phyloP scores from a whole-genome alignment of 768 basidiomycete genomes.

The Boletellus ananas region DNA sequence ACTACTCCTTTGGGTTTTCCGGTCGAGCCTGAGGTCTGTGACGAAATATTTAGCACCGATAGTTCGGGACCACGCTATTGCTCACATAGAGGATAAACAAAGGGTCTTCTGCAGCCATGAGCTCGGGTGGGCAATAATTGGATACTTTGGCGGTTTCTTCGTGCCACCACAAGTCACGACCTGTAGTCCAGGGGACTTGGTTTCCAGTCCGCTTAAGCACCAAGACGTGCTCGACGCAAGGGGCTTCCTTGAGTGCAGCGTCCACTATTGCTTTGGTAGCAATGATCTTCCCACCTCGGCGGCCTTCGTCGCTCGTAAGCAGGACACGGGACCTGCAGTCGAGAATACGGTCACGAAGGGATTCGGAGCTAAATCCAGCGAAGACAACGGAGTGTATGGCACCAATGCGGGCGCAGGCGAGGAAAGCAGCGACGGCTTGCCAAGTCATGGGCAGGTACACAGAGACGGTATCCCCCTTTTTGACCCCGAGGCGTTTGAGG shows the following conservation, averaged over 20 bases:
- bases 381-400: constrained; percentile 97
- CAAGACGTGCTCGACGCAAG: constrained; percentile 83
- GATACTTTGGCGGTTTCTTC: constrained; percentile 84
- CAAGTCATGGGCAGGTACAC: constrained; percentile 92
- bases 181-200: constrained; percentile 73
- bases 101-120: constrained; percentile 92
- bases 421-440: constrained; percentile 95
- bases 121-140: constrained; percentile 81
- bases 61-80: constrained; percentile 10
- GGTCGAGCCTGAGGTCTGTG: constrained; percentile 87
- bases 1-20: constrained; percentile 98
- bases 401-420: constrained; percentile 95
- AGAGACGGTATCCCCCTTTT: constrained; percentile 94
- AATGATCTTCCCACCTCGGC: constrained; percentile 90
- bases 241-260: constrained; percentile 80
- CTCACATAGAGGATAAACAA: constrained; percentile 97
- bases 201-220: constrained; percentile 87
- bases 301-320: constrained; percentile 94
- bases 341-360: constrained; percentile 84
- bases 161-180: constrained; percentile 95
- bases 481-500: constrained; percentile 82
- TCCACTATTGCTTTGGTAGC: constrained; percentile 95
- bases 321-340: constrained; percentile 90
- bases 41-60: constrained; percentile 5
- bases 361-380: constrained; percentile 94